A percentile compares a stretch with the other conserved stretches of the same genome.
Evolutionary conservation across 179 eudicot genomes (phyloP).

Genomic region (Gypsophila paniculata): DNA sequence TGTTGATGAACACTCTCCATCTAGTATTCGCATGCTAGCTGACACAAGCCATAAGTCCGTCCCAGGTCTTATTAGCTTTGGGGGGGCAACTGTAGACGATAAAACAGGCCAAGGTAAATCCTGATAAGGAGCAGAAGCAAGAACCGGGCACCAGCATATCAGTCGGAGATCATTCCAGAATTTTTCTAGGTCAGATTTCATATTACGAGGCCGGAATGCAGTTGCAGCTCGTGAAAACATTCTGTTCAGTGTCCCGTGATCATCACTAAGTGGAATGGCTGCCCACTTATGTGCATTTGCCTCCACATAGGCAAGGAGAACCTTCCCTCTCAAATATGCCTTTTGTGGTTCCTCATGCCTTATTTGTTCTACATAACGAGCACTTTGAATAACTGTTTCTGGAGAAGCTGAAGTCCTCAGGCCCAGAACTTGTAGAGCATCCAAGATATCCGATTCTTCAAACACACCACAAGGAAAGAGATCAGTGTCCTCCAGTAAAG

Average conservation of each 20-base stretch:
- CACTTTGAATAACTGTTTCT: conserved; percentile 82
- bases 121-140: conserved; percentile 70
- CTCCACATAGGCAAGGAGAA: conserved; percentile 88
- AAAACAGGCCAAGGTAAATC: conserved; percentile 92
- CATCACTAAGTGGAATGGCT: conserved; percentile 43
- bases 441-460: conserved; percentile 60
- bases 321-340: conserved; percentile 75
- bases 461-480: conserved; percentile 74
- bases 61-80: conserved; percentile 75
- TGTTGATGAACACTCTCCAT: conserved; percentile 92
- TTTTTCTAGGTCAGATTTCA: conserved; percentile 77
- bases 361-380: conserved; percentile 63
- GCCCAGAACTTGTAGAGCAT: conserved; percentile 83
- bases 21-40: conserved; percentile 95
- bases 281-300: conserved; percentile 92
- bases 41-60: conserved; percentile 95
- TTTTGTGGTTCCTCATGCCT: conserved; percentile 59
- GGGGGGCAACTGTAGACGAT: conserved; percentile 90
- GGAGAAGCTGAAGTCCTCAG: conserved; percentile 72
- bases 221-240: conserved; percentile 73
- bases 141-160: conserved; percentile 96
- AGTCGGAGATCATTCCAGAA: conserved; percentile 91
- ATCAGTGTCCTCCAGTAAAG: conserved; percentile 80
- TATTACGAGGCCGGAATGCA: conserved; percentile 63
- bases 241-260: conserved; percentile 61